Conservation (phyloP, 768 basidiomycete species). For the Galerina marginata region DNA sequence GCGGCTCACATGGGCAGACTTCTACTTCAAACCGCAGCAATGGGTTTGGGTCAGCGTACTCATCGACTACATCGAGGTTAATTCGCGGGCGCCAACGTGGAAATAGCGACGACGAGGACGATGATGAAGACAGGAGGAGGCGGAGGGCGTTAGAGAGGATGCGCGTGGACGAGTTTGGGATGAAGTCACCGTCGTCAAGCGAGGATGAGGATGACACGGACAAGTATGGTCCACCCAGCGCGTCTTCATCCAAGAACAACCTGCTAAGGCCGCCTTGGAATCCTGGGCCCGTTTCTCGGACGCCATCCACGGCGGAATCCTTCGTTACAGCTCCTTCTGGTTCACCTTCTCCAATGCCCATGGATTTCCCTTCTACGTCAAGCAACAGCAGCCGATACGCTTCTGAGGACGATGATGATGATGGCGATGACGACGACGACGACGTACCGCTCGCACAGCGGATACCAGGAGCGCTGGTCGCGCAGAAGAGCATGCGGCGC, state of each 20-base stretch:
- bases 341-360: conserved; percentile 5
- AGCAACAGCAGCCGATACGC: conserved; percentile 18
- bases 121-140: conserved; percentile 23
- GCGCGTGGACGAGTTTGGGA: conserved; percentile 11
- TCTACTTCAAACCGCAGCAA: not conserved
- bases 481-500: conserved; percentile 79
- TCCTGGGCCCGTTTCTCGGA: not conserved
- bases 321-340: conserved; percentile 15
- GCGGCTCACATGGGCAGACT: conserved; percentile 1
- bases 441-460: conserved; percentile 84
- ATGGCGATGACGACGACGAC: conserved; percentile 62
- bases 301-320: conserved; percentile 11
- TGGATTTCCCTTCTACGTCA: conserved; percentile 16
- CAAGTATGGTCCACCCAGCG: conserved; percentile 19
- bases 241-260: not conserved
- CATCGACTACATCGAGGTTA: conserved; percentile 24
- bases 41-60: conserved; percentile 1
- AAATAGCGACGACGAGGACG: conserved; percentile 43
- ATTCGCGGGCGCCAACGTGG: conserved; percentile 26
- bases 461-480: conserved; percentile 82
- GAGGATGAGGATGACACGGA: conserved; percentile 23
- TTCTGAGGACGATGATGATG: conserved; percentile 33
- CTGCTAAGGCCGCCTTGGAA: not conserved
- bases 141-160: conserved; percentile 19
- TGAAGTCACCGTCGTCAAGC: conserved; percentile 16